These are phyloP conservation scores for Umbilicus rupestris DNA, from an alignment of 164 flowering plant genomes.

Conservation along the genomic window DNA sequence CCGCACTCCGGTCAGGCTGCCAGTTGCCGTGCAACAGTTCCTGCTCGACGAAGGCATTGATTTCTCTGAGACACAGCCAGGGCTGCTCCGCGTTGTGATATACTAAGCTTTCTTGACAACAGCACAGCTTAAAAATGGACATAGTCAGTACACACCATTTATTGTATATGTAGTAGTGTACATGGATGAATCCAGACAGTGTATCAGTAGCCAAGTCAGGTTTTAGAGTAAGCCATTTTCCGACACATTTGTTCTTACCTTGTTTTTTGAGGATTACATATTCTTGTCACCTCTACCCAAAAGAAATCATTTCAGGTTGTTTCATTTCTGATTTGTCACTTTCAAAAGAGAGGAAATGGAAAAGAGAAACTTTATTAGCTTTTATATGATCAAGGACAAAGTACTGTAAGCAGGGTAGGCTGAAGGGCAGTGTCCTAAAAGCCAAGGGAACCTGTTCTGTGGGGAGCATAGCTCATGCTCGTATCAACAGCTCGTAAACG, in stretches of 20 bases:
- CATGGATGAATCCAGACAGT: not conserved
- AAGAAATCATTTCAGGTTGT: no score
- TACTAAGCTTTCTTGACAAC: slow-evolving; percentile 22
- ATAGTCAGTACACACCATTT: not conserved
- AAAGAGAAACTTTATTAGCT: not conserved
- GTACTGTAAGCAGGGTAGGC: no score
- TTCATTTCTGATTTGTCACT: no score
- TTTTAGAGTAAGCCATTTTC: slow-evolving; percentile 3
- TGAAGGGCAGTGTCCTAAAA: no score
- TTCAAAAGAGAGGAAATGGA: no score
- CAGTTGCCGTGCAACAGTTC: slow-evolving; percentile 75
- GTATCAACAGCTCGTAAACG: slow-evolving; percentile 66
- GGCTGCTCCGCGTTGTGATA: slow-evolving; percentile 87
- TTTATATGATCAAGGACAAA: not conserved
- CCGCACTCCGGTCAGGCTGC: slow-evolving; percentile 83
- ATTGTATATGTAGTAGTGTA: slow-evolving; percentile 6
- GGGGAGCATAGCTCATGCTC: slow-evolving; percentile 36
- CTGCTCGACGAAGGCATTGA: slow-evolving; percentile 80
- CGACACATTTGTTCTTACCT: not conserved
- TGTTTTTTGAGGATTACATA: not conserved
- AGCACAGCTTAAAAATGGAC: not conserved
- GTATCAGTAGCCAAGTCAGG: not conserved
- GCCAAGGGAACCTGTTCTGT: not conserved
- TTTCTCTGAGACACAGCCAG: slow-evolving; percentile 81
- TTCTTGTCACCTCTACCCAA: no score